A percentile compares a stretch with the other conserved stretches of the same genome.
These are phyloP conservation scores for Athelia sp. DNA, from an alignment of 1,284 basidiomycete genomes.

Conservation along the genomic window DNA sequence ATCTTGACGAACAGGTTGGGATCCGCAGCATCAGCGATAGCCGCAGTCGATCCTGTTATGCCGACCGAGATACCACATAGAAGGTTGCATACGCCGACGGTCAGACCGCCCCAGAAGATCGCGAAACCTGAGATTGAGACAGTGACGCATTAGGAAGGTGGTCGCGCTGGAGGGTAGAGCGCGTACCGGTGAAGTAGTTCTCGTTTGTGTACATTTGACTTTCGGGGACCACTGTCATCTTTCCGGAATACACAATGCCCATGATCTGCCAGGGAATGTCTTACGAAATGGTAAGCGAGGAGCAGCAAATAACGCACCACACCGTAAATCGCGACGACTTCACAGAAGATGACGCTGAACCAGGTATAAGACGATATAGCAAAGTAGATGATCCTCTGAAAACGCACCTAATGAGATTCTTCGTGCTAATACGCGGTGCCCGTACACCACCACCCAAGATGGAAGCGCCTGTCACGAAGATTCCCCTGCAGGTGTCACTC, in stretches of 20 bases:
- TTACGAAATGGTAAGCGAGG: not conserved
- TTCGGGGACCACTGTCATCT: conserved; percentile 60
- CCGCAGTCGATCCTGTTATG: conserved; percentile 88
- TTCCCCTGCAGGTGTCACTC: conserved; percentile 67
- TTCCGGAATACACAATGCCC: conserved; percentile 89
- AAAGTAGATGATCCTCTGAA: not conserved
- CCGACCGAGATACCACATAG: conserved; percentile 90
- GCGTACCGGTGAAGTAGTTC: conserved; percentile 90
- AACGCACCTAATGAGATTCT: conserved; percentile 92
- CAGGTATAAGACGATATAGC: not conserved
- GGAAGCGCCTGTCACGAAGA: conserved; percentile 93
- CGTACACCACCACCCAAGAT: conserved; percentile 96
- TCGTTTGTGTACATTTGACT: conserved; percentile 67
- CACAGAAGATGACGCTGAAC: conserved; percentile 94
- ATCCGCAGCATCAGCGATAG: conserved; percentile 89
- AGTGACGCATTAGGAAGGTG: not conserved
- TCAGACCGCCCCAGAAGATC: conserved; percentile 92
- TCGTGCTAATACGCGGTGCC: conserved; percentile 91
- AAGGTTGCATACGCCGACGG: conserved; percentile 89
- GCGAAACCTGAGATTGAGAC: conserved; percentile 69
- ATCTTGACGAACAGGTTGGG: conserved; percentile 92
- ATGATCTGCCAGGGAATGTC: conserved; percentile 59
- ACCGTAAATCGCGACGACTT: conserved; percentile 96
- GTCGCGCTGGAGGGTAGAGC: conserved; percentile 11
- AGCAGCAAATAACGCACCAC: conserved; percentile 58